Evolutionary conservation across 805 yeast species (phyloP).

Genomic region (Ogataea pini): DNA sequence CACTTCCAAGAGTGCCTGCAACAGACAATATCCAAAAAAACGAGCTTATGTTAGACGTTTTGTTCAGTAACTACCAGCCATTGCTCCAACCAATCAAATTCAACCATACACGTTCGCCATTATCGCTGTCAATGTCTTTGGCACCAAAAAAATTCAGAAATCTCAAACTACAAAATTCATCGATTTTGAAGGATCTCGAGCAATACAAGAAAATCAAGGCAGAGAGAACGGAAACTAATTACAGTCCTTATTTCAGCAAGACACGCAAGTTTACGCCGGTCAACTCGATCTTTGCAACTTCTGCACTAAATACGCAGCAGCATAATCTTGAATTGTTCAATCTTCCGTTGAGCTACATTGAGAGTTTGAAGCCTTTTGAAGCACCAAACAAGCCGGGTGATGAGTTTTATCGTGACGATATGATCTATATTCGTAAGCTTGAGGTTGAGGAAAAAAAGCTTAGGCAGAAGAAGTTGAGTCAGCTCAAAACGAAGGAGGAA

Average conservation of each 20-base stretch:
- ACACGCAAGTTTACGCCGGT: slow-evolving; percentile 28
- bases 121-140: slow-evolving; percentile 17
- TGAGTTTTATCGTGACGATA: slow-evolving; percentile 35
- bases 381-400: slow-evolving; percentile 32
- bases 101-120: slow-evolving; percentile 31
- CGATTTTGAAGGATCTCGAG: slow-evolving; percentile 31
- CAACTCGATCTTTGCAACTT: slow-evolving; percentile 34
- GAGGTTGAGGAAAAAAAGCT: slow-evolving; percentile 32
- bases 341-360: slow-evolving; percentile 32
- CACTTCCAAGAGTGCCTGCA: slow-evolving; percentile 36
- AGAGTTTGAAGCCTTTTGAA: slow-evolving; percentile 22
- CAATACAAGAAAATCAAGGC: slow-evolving; percentile 29
- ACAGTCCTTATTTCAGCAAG: slow-evolving; percentile 33
- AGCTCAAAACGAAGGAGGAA: slow-evolving; percentile 19
- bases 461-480: slow-evolving; percentile 18
- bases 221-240: slow-evolving; percentile 21
- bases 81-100: slow-evolving; percentile 32
- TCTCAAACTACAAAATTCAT: slow-evolving; percentile 21
- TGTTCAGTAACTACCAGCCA: slow-evolving; percentile 33
- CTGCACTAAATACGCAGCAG: slow-evolving; percentile 37
- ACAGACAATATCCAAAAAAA: slow-evolving; percentile 34
- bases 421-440: slow-evolving; percentile 33
- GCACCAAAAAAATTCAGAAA: slow-evolving; percentile 25
- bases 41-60: slow-evolving; percentile 31
- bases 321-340: slow-evolving; percentile 37